These are phyloP conservation scores for Dalbergia cultrata DNA, from an alignment of 306 rosid species.

Conservation along the genomic window DNA sequence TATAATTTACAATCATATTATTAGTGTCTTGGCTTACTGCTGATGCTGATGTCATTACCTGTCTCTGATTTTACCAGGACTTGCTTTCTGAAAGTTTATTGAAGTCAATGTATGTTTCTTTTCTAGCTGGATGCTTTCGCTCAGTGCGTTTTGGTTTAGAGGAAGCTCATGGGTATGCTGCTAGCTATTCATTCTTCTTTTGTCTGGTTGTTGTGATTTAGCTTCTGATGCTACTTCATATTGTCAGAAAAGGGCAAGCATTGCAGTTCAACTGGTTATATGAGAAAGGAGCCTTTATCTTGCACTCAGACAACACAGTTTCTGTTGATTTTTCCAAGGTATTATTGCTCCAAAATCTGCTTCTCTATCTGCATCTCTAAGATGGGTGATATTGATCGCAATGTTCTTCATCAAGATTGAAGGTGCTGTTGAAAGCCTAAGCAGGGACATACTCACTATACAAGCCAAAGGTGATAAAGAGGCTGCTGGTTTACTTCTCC, in stretches of 20 bases:
- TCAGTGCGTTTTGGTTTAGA: slow-evolving; percentile 90
- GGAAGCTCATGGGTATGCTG: slow-evolving; percentile 95
- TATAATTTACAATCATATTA: too few relatives aligned
- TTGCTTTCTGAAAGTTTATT: slow-evolving; percentile 76
- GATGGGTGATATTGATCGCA: slow-evolving; percentile 31
- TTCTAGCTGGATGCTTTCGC: slow-evolving; percentile 97
- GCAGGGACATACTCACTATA: slow-evolving; percentile 88
- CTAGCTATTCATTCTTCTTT: slow-evolving; percentile 45
- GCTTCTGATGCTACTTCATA: slow-evolving; percentile 42
- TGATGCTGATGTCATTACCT: slow-evolving; percentile 38
- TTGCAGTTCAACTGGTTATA: slow-evolving; percentile 94
- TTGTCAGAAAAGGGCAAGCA: slow-evolving; percentile 92
- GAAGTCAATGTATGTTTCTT: slow-evolving; percentile 89
- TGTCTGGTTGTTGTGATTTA: slow-evolving; percentile 38
- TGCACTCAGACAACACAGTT: slow-evolving; percentile 65
- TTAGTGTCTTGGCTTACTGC: slow-evolving; percentile 18
- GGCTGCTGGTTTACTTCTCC: slow-evolving; percentile 80
- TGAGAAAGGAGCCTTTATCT: slow-evolving; percentile 82
- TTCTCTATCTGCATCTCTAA: slow-evolving; percentile 31
- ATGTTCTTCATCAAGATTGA: slow-evolving; percentile 62
- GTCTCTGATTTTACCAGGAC: slow-evolving; percentile 59
- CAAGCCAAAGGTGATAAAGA: slow-evolving; percentile 95
- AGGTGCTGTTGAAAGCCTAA: slow-evolving; percentile 84
- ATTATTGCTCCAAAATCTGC: slow-evolving; percentile 37
- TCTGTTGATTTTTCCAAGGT: slow-evolving; percentile 91